phyloP scores from a whole-genome alignment of 208 protist genomes.

The Trichomonas gallinae region DNA sequence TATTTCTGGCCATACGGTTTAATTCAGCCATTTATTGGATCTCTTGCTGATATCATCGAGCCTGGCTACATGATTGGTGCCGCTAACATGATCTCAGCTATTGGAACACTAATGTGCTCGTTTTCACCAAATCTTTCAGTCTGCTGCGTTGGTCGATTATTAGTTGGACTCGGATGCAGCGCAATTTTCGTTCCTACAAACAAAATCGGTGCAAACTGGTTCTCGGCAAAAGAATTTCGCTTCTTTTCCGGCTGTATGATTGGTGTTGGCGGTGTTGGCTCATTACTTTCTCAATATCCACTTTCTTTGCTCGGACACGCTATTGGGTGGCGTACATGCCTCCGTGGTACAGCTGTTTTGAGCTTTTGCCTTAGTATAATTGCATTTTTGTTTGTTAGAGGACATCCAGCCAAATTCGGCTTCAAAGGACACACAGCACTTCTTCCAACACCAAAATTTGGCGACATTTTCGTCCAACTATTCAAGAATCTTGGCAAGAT shows the following conservation, averaged over 20 bases:
- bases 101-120: neutral
- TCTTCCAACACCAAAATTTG: neutral
- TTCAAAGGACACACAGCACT: neutral
- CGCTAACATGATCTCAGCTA: neutral
- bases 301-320: neutral
- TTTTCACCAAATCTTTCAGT: neutral
- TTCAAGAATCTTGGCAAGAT: neutral
- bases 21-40: conserved; percentile 1
- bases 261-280: neutral
- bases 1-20: conserved; percentile 18
- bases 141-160: neutral
- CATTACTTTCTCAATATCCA: neutral
- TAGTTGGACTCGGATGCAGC: neutral
- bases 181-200: neutral
- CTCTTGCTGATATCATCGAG: neutral
- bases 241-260: neutral
- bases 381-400: neutral
- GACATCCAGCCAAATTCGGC: neutral
- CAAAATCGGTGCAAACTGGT: neutral
- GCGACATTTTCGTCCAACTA: neutral
- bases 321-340: neutral
- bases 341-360: neutral
- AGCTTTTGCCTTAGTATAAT: neutral
- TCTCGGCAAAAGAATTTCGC: neutral
- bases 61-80: neutral